These are phyloP conservation scores for Helianthus tuberosus DNA, from an alignment of 129 eudicot genomes.

Conservation along the genomic window DNA sequence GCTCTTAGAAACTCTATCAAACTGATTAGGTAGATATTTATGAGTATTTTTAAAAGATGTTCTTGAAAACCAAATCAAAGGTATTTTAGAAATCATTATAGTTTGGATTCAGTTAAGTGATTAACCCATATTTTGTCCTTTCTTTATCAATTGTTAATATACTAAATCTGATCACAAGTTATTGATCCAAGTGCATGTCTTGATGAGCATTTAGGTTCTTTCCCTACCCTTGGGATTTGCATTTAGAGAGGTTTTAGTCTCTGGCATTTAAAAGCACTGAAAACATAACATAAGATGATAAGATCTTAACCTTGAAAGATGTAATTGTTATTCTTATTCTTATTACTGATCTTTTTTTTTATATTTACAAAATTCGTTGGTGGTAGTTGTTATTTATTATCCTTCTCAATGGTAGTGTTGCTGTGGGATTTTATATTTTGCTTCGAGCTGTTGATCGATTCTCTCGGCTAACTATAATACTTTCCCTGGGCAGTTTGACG, in stretches of 20 bases:
- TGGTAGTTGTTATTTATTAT: neutral
- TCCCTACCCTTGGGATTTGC: no score
- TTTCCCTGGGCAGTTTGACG: slow-evolving; percentile 98
- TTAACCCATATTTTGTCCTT: no score
- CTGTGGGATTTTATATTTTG: slow-evolving; percentile 85
- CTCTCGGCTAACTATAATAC: slow-evolving; percentile 73
- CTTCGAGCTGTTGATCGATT: slow-evolving; percentile 96
- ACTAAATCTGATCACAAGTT: no score
- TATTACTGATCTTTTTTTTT: neutral
- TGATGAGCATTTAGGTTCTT: no score
- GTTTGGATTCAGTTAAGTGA: no score
- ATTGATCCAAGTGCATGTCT: no score
- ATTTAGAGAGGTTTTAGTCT: neutral
- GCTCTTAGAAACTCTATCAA: no score
- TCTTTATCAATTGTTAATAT: no score
- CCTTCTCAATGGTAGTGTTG: slow-evolving; percentile 48
- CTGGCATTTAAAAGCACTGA: neutral
- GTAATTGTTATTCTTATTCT: neutral
- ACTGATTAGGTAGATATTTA: no score
- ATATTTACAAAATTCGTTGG: neutral
- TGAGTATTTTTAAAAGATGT: no score
- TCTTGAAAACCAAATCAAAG: no score
- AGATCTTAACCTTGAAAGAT: neutral
- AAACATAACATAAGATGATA: neutral
- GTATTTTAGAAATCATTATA: no score